Percentiles rank a stretch among this genome's conserved stretches.
Evolutionary conservation across 768 basidiomycete genomes (phyloP).

Genomic region (Goffeauzyma gilvescens): DNA sequence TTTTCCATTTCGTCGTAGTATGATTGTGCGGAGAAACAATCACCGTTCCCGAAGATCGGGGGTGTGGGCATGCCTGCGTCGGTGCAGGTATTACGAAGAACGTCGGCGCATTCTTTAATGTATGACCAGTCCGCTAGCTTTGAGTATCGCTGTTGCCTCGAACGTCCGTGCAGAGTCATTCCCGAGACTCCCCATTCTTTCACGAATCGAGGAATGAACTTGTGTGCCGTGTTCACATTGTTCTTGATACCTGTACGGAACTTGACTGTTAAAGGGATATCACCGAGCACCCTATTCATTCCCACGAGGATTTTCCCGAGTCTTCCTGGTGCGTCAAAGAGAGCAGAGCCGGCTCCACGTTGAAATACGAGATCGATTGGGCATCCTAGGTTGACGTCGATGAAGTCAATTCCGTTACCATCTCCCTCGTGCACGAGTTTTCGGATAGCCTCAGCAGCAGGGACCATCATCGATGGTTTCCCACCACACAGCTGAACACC

Average conservation of each 20-base stretch:
- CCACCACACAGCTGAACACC: slow-evolving; percentile 86
- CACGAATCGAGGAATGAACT: slow-evolving; percentile 61
- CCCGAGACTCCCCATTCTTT: slow-evolving; percentile 42
- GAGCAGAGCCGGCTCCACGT: slow-evolving; percentile 68
- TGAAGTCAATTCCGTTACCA: slow-evolving; percentile 56
- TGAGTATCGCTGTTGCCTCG: slow-evolving; percentile 83
- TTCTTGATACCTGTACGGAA: slow-evolving; percentile 72
- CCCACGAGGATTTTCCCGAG: slow-evolving; percentile 72
- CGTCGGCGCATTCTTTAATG: slow-evolving; percentile 66
- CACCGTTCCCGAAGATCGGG: slow-evolving; percentile 94
- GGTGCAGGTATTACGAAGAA: slow-evolving; percentile 40
- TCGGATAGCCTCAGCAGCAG: slow-evolving; percentile 62
- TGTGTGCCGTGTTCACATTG: slow-evolving; percentile 66
- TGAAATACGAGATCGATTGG: slow-evolving; percentile 93
- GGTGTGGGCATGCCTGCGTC: slow-evolving; percentile 43
- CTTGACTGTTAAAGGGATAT: slow-evolving; percentile 51
- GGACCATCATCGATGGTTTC: slow-evolving; percentile 53
- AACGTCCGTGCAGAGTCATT: slow-evolving; percentile 71
- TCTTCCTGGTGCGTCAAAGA: slow-evolving; percentile 63
- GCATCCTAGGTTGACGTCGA: slow-evolving; percentile 79
- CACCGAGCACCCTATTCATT: slow-evolving; percentile 77
- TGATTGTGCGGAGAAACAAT: slow-evolving; percentile 70
- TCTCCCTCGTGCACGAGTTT: slow-evolving; percentile 38
- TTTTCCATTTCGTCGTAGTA: slow-evolving; percentile 59
- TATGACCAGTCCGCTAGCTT: slow-evolving; percentile 82